Conservation (phyloP, 371 early-diverging fungal species). For the Apophysomyces ossiformis region DNA sequence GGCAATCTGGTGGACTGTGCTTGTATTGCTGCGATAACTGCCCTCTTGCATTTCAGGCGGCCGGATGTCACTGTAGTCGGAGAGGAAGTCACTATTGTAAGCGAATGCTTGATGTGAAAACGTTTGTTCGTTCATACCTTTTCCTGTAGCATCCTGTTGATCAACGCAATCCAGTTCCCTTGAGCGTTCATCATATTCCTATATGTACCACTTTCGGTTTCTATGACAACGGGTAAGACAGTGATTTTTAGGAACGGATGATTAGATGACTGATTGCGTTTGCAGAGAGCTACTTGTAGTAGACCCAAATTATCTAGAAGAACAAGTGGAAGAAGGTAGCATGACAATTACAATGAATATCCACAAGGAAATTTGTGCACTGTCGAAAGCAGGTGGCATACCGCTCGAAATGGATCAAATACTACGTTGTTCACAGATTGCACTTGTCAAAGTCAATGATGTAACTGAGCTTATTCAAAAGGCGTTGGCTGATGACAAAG, state of each 20-base stretch:
- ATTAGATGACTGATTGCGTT: not conserved
- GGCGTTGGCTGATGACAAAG: constrained; percentile 61
- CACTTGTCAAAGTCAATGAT: constrained; percentile 74
- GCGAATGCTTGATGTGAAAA: constrained; percentile 23
- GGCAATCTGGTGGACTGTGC: constrained; percentile 95
- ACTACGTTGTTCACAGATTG: constrained; percentile 77
- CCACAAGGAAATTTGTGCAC: constrained; percentile 89
- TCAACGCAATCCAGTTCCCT: constrained; percentile 90
- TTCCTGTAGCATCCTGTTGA: constrained; percentile 76
- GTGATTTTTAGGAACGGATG: no score
- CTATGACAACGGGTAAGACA: constrained; percentile 79
- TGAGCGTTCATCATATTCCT: constrained; percentile 94
- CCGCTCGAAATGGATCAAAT: constrained; percentile 72
- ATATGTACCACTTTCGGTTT: constrained; percentile 91
- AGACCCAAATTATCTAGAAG: constrained; percentile 88
- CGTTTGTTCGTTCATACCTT: constrained; percentile 3
- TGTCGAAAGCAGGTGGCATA: constrained; percentile 92
- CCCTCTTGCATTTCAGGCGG: constrained; percentile 87
- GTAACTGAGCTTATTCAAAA: constrained; percentile 72
- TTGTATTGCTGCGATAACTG: constrained; percentile 89
- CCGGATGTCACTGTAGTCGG: constrained; percentile 94
- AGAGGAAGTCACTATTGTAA: constrained; percentile 87
- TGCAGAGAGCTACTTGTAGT: constrained; percentile 75
- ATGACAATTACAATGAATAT: constrained; percentile 90
- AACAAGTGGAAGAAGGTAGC: constrained; percentile 78